Evolutionary conservation across 2,329 filamentous ascomycete species (phyloP).

Genomic region (Epichloe brachyelytri): DNA sequence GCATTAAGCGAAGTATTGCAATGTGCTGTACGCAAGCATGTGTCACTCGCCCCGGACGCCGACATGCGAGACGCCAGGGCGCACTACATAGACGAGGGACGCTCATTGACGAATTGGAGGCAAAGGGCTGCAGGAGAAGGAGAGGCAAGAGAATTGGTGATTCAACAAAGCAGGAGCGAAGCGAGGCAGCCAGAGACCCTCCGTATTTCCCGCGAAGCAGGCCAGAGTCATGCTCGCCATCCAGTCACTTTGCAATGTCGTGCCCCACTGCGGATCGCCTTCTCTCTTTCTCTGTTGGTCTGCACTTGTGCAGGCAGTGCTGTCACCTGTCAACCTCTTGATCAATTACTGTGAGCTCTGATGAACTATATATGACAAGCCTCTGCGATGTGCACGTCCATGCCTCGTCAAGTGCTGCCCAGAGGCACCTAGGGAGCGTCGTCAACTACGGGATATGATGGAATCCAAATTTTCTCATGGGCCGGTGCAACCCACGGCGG

Average conservation of each 20-base stretch:
- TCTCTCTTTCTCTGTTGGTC: no score
- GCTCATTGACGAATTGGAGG: not conserved
- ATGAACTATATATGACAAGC: not conserved
- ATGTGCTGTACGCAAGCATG: not conserved
- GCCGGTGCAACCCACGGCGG: conserved; percentile 10
- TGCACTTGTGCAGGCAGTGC: no score
- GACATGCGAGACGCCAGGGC: no score
- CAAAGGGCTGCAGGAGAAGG: not conserved
- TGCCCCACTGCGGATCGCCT: no score
- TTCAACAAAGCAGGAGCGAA: not conserved
- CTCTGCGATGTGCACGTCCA: no score
- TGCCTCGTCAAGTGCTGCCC: not conserved
- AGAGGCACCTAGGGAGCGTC: not conserved
- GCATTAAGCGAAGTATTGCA: no score
- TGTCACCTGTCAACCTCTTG: no score
- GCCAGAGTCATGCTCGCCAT: no score
- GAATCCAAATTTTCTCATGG: conserved; percentile 2
- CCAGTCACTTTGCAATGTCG: no score
- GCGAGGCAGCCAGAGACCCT: not conserved
- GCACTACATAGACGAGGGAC: not conserved
- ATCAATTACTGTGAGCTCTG: not conserved
- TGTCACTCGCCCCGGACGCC: not conserved
- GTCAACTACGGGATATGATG: not conserved
- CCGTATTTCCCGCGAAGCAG: no score
- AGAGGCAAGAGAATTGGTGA: not conserved